These are phyloP conservation scores for Ascodesmis nigricans DNA, from an alignment of 495 filamentous ascomycete species.

Conservation along the genomic window DNA sequence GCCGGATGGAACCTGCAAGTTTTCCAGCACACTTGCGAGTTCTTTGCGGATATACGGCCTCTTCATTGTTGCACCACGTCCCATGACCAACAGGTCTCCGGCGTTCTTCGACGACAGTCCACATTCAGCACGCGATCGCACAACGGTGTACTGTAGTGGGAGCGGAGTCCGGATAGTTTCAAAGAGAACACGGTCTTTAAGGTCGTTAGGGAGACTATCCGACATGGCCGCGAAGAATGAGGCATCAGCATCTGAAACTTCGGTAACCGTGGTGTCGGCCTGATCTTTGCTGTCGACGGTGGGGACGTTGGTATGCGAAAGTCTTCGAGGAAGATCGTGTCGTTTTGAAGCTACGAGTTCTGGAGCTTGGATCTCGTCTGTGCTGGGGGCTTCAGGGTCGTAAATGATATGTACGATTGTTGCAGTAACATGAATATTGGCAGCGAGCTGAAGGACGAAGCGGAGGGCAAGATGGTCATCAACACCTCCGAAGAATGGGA, in stretches of 20 bases:
- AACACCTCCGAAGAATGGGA: constrained; percentile 66
- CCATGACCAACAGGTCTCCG: constrained; percentile 59
- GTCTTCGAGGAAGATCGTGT: constrained; percentile 9
- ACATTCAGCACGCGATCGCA: constrained; percentile 36
- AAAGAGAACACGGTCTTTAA: constrained; percentile 42
- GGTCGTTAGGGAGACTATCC: constrained; percentile 36
- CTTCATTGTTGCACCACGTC: constrained; percentile 28
- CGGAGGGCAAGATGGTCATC: constrained; percentile 69
- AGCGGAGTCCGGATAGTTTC: constrained; percentile 15
- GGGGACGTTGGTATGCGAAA: constrained; percentile 14
- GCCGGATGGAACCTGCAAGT: constrained; percentile 15
- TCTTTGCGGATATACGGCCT: constrained; percentile 16
- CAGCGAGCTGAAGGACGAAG: constrained; percentile 59
- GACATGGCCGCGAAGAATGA: constrained; percentile 40
- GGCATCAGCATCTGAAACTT: constrained; percentile 26
- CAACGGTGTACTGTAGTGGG: constrained; percentile 22
- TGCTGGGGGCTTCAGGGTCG: constrained; percentile 21
- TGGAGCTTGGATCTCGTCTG: constrained; percentile 18
- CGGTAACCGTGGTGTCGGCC: constrained; percentile 2
- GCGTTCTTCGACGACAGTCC: constrained; percentile 41
- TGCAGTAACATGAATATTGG: constrained; percentile 53
- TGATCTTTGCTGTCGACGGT: constrained; percentile 12
- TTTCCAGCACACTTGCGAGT: constrained; percentile 12
- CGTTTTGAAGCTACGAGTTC: constrained; percentile 13
- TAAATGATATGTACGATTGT: constrained; percentile 38